Base-by-base conservation (phyloP, 2,329 filamentous ascomycete genomes). In the Cladosporium austrohemisphaericum region DNA sequence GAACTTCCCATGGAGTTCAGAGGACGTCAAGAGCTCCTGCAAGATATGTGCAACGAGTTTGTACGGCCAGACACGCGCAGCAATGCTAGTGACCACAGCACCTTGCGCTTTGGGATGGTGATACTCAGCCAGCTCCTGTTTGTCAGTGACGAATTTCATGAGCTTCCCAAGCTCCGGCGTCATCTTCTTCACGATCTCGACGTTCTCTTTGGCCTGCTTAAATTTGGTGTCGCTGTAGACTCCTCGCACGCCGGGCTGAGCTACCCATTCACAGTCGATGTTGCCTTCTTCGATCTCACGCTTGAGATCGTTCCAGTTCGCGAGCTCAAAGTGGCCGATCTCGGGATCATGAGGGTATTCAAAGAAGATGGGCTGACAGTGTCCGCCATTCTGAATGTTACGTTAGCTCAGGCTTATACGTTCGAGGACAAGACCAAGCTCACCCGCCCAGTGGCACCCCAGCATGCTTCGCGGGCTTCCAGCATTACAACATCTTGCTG, bases 381-480 rank as follows among this genome's bases (percentile, higher is more conserved):
- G 86, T 29, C 74, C 73, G 32, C 75, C 76, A 57, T 78, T 72
- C 71, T 47, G 8, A 7, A 16, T 11, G 13, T 14, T 6, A 3
- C 1, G 9, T 47, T 22, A 47, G 44, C n/a, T 13, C 7, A 16
- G 28, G 9, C 33, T 25, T 2, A 23, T n/a, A 43, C 49, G 35
- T n/a, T n/a, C 26, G 28, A 47, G n/a, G 29, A 26, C 33, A 11
- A 50, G 35, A 20, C 14, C 44, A 51, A 5, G 74, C 81, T 74
- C 61, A 87, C 84, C 61, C 86, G 71, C n/a, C 87, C 86, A 1
- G 86, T 92, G n/a, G 87, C 87, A 14, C 87, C 87, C 79, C 80
- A 90, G 62, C 86, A 91, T 3, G 83, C 85, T 71, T 91, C 86
- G 59, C 87, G 76, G 11, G 87, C 87, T 68, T 92, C 87, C 4